A percentile compares a stretch with the other conserved stretches of the same genome.
Evolutionary conservation across 176 grass and related monocot genomes (phyloP).

Genomic region (Aegilops speltoides): DNA sequence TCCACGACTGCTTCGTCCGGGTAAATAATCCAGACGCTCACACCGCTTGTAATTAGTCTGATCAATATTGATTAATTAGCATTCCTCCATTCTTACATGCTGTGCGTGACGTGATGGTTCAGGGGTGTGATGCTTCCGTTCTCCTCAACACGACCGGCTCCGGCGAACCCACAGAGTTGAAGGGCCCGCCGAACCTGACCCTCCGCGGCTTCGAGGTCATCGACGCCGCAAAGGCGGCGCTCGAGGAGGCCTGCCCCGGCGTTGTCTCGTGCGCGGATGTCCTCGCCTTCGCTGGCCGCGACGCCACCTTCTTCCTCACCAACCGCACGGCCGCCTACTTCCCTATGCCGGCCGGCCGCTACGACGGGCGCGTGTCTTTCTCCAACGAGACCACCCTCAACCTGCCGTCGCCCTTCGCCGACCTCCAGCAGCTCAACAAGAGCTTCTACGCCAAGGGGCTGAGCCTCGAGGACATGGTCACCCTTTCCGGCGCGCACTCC

Average conservation of each 20-base stretch:
- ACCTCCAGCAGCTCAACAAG: background rate
- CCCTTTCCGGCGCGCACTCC: slow-evolving; percentile 59
- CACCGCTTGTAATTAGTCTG: too few species aligned
- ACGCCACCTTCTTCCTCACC: slow-evolving; percentile 30
- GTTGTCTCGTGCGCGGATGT: slow-evolving; percentile 45
- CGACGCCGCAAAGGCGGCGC: slow-evolving; percentile 37
- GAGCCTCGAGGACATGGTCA: slow-evolving; percentile 31
- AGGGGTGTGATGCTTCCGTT: slow-evolving; percentile 13
- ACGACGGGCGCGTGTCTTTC: slow-evolving; percentile 38
- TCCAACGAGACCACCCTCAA: slow-evolving; percentile 7
- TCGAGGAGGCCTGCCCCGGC: slow-evolving; percentile 34
- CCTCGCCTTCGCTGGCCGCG: slow-evolving; percentile 51
- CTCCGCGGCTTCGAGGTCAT: slow-evolving; percentile 52
- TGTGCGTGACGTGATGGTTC: background rate
- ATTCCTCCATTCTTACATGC: background rate
- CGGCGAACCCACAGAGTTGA: background rate
- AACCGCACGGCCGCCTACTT: background rate
- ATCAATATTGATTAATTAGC: too few species aligned
- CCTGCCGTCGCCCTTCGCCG: slow-evolving; percentile 24
- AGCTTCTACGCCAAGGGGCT: slow-evolving; percentile 38
- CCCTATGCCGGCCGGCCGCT: slow-evolving; percentile 37
- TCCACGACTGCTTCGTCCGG: slow-evolving; percentile 61
- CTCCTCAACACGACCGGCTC: background rate
- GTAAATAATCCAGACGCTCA: background rate
- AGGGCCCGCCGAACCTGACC: slow-evolving; percentile 8